Percentiles rank a stretch among this genome's conserved stretches.
These are phyloP conservation scores for Phalaenopsis hybrid DNA, from an alignment of 116 monocot species.

Conservation along the genomic window DNA sequence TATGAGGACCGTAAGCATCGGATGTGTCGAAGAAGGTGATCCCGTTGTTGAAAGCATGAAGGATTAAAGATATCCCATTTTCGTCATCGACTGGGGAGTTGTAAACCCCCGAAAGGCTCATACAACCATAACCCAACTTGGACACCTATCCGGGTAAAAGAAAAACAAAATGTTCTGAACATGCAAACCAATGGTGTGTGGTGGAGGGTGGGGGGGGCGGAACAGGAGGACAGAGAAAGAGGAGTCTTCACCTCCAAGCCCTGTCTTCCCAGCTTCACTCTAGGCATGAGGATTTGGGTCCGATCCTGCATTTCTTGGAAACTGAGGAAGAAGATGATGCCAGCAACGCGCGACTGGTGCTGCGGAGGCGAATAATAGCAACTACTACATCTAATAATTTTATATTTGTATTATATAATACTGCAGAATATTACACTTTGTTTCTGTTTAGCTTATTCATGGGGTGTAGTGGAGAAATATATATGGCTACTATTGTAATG, in stretches of 20 bases:
- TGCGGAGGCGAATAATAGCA: no score
- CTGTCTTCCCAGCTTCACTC: slow-evolving; percentile 9
- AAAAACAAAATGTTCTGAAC: neutral
- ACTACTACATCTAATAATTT: no score
- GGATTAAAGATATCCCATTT: slow-evolving; percentile 4
- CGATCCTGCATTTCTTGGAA: slow-evolving; percentile 1
- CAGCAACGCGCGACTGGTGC: no score
- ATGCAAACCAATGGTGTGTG: neutral
- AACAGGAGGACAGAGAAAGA: neutral
- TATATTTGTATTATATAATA: no score
- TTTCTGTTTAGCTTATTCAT: no score
- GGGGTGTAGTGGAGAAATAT: no score
- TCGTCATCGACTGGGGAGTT: slow-evolving; percentile 7
- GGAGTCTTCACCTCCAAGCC: slow-evolving; percentile 1
- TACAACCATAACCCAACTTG: slow-evolving; percentile 11
- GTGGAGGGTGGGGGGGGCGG: no score
- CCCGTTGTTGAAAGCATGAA: slow-evolving; percentile 10
- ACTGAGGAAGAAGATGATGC: no score
- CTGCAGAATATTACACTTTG: no score
- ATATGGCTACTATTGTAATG: no score
- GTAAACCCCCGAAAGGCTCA: slow-evolving; percentile 10
- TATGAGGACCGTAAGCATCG: slow-evolving; percentile 28
- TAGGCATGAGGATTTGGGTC: neutral
- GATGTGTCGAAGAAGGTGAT: slow-evolving; percentile 14
- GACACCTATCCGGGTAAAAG: neutral